Conservation (phyloP, 2,329 filamentous ascomycete genomes). For the Samsoniella hepiali region DNA sequence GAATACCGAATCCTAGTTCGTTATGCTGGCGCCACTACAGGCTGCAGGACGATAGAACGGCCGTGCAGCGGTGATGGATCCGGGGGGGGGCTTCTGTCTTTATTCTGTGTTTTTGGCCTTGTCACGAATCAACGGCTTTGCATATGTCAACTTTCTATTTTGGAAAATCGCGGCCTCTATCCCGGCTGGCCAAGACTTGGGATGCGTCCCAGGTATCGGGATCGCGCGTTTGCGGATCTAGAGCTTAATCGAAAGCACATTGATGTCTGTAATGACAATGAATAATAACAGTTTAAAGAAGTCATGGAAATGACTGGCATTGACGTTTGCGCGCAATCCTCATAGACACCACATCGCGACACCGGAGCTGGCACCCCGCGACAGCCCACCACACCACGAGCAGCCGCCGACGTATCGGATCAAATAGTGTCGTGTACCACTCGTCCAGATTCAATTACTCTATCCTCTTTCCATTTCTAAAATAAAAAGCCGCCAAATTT, state of each 20-base stretch:
- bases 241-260: too few species aligned
- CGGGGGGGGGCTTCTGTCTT: not conserved
- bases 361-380: not conserved
- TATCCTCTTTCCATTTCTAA: not conserved
- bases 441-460: not conserved
- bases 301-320: not conserved
- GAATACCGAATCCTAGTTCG: not conserved
- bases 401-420: too few species aligned
- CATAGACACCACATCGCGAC: not conserved
- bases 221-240: too few species aligned
- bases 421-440: too few species aligned
- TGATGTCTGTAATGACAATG: too few species aligned
- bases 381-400: too few species aligned
- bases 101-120: not conserved
- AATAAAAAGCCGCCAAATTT: not conserved
- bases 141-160: not conserved
- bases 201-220: too few species aligned
- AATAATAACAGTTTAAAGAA: too few species aligned
- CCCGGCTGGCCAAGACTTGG: too few species aligned
- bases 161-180: too few species aligned
- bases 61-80: not conserved
- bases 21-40: not conserved
- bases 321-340: not conserved
- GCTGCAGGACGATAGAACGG: not conserved
- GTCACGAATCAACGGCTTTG: not conserved